These are phyloP conservation scores for Isatis tinctoria DNA, from an alignment of 345 rosid genomes.

Conservation along the genomic window DNA sequence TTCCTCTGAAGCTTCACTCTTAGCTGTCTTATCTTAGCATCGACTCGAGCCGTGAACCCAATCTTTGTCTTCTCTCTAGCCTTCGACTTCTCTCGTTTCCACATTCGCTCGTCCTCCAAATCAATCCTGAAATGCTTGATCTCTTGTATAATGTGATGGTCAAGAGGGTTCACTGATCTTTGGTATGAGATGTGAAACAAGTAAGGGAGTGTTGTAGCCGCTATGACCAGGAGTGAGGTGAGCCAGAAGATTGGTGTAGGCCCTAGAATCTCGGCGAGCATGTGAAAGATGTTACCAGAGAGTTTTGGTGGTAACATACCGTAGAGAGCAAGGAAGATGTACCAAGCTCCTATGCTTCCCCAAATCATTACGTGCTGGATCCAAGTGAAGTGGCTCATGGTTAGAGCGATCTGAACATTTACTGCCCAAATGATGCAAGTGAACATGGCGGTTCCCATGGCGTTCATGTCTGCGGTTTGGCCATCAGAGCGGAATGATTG, in stretches of 20 bases:
- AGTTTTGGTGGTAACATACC: conserved; percentile 46
- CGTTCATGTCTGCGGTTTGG: conserved; percentile 42
- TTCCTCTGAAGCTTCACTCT: conserved; percentile 30
- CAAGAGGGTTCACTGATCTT: conserved; percentile 54
- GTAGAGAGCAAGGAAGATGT: conserved; percentile 46
- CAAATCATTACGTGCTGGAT: conserved; percentile 66
- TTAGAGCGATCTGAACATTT: conserved; percentile 66
- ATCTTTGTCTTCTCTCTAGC: conserved; percentile 46
- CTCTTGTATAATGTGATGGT: conserved; percentile 72
- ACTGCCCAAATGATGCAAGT: conserved; percentile 69
- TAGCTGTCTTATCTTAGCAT: conserved; percentile 39
- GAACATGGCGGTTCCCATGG: conserved; percentile 49
- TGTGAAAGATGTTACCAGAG: conserved; percentile 38
- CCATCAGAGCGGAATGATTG: conserved; percentile 44
- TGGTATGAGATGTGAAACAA: conserved; percentile 43
- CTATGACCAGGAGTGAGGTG: conserved; percentile 39
- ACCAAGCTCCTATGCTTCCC: conserved; percentile 71
- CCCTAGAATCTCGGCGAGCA: conserved; percentile 47
- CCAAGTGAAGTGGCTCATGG: conserved; percentile 75
- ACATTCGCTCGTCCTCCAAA: conserved; percentile 44
- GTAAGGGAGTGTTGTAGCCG: conserved; percentile 52
- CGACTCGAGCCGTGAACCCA: conserved; percentile 69
- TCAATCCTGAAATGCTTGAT: conserved; percentile 52
- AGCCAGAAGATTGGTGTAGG: conserved; percentile 54
- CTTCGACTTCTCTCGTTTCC: conserved; percentile 55